Evolutionary conservation across 108 stramenopile genomes (phyloP).

Genomic region (Cyclotella baltica): DNA sequence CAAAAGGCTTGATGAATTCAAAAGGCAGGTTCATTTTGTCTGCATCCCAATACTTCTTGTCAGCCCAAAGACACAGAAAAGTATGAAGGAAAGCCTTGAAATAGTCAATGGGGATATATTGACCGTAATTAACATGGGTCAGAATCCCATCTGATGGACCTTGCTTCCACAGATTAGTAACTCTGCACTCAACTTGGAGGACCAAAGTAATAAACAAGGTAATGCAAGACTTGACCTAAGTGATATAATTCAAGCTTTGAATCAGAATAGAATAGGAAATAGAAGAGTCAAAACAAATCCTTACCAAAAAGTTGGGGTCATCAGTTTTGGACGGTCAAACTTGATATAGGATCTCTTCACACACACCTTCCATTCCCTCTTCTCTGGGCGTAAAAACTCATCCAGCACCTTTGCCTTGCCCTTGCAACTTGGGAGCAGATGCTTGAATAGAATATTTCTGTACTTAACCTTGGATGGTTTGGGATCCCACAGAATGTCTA

Average conservation of each 20-base stretch:
- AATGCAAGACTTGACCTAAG: constrained; percentile 30
- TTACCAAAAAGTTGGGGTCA: constrained; percentile 24
- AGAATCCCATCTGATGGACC: constrained; percentile 21
- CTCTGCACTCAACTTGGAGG: background rate
- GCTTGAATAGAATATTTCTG: background rate
- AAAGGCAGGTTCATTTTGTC: constrained; percentile 1
- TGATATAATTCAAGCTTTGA: too few species aligned
- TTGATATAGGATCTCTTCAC: background rate
- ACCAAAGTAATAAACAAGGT: constrained; percentile 16
- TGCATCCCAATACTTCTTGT: constrained; percentile 19
- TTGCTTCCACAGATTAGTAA: constrained; percentile 25
- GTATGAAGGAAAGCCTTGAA: constrained; percentile 18
- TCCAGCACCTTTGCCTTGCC: constrained; percentile 21
- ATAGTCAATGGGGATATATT: constrained; percentile 17
- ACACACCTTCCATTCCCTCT: background rate
- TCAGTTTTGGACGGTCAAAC: background rate
- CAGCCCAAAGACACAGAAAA: constrained; percentile 30
- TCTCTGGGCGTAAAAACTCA: background rate
- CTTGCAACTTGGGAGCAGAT: background rate
- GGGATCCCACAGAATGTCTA: background rate
- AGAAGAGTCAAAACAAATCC: background rate
- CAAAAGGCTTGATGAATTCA: constrained; percentile 20
- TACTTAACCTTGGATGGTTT: constrained; percentile 6
- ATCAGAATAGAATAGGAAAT: constrained; percentile 1
- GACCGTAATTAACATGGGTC: constrained; percentile 12